phyloP scores from a whole-genome alignment of 495 filamentous ascomycete species.

The Neurospora sp. region DNA sequence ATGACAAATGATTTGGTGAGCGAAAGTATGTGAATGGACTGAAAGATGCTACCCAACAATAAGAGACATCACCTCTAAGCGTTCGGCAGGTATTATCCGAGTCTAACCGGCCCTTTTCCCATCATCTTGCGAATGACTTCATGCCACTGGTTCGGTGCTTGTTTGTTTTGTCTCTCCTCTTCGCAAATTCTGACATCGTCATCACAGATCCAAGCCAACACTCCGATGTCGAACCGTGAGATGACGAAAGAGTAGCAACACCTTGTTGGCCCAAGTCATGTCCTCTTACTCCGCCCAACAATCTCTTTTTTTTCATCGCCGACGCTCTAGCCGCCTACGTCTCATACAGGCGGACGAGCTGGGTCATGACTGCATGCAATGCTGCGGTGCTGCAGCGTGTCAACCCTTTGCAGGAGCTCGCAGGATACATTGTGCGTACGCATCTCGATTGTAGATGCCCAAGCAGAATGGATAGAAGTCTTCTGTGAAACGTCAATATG shows the following conservation, averaged over 20 bases:
- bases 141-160: background rate
- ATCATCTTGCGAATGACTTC: background rate
- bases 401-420: background rate
- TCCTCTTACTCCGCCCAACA: background rate
- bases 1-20: background rate
- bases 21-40: background rate
- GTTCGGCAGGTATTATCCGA: background rate
- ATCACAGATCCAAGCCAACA: background rate
- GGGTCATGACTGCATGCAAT: background rate
- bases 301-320: background rate
- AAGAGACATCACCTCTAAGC: background rate
- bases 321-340: background rate
- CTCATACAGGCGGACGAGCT: background rate
- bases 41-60: background rate
- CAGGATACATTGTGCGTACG: background rate
- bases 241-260: background rate
- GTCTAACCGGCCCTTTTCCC: background rate
- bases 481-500: background rate
- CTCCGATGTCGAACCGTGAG: background rate
- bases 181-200: background rate
- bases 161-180: background rate
- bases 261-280: background rate
- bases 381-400: background rate
- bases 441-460: background rate
- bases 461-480: background rate